phyloP scores from a whole-genome alignment of 139 green algal species.

The Ulvella scutata region DNA sequence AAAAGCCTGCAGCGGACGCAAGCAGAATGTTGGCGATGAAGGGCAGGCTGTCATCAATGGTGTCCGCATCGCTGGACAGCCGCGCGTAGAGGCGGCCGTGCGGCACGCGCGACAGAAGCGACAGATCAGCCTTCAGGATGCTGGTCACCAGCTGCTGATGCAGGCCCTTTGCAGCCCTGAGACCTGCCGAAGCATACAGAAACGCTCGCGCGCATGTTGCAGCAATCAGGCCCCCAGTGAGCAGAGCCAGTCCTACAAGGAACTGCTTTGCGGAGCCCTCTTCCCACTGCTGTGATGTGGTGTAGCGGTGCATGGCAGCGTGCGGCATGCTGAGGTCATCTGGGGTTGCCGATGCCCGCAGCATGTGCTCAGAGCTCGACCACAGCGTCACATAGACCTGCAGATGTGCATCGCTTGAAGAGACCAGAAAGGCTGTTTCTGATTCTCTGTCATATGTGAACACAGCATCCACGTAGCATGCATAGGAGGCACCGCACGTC shows the following conservation, averaged over 20 bases:
- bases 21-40: conserved; percentile 89
- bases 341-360: no score
- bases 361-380: neutral
- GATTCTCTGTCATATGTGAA: no score
- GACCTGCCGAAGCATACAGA: conserved; percentile 58
- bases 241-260: conserved; percentile 18
- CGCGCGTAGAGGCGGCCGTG: conserved; percentile 8
- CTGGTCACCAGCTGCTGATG: conserved; percentile 39
- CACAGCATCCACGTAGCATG: no score
- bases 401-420: no score
- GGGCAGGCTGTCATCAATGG: conserved; percentile 67
- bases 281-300: neutral
- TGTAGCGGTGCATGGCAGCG: no score
- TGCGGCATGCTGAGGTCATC: no score
- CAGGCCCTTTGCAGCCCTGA: conserved; percentile 34
- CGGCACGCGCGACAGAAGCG: neutral
- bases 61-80: conserved; percentile 65
- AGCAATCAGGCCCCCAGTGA: conserved; percentile 37
- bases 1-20: conserved; percentile 45
- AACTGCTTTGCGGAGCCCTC: conserved; percentile 9
- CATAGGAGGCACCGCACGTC: no score
- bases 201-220: conserved; percentile 58
- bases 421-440: no score
- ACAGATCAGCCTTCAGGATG: neutral
- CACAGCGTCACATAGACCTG: conserved; percentile 4